phyloP scores from a whole-genome alignment of 495 filamentous ascomycete species.

The Neurospora hispaniola region DNA sequence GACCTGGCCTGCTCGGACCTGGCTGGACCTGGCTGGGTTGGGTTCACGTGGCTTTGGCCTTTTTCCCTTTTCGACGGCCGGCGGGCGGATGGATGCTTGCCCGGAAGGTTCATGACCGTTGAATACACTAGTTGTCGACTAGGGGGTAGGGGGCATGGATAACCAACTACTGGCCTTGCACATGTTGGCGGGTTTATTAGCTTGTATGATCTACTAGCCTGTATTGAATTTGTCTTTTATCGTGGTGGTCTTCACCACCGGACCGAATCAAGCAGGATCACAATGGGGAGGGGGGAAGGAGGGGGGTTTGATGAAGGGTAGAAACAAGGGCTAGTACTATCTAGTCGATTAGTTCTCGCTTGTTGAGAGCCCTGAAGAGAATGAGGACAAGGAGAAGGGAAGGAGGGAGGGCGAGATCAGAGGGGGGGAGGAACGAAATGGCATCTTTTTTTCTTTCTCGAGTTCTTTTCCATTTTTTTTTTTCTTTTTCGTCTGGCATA shows the following conservation, averaged over 20 bases:
- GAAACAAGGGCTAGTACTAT: not conserved
- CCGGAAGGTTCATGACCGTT: too few species aligned
- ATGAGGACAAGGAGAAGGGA: not conserved
- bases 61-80: not conserved
- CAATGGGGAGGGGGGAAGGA: too few species aligned
- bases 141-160: not conserved
- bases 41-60: not conserved
- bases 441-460: not conserved
- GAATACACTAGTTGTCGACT: not conserved
- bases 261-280: not conserved
- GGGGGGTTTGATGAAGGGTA: not conserved
- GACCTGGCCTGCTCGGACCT: not conserved
- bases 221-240: not conserved
- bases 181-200: not conserved
- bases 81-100: too few species aligned
- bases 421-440: not conserved
- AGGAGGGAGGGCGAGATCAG: not conserved
- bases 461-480: not conserved
- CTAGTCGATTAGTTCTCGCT: not conserved
- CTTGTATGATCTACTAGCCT: not conserved
- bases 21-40: not conserved
- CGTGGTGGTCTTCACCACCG: not conserved
- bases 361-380: not conserved
- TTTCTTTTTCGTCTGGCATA: not conserved
- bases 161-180: not conserved